These are phyloP conservation scores for Cyclotella cryptica DNA, from an alignment of 108 stramenopile species.

Conservation along the genomic window DNA sequence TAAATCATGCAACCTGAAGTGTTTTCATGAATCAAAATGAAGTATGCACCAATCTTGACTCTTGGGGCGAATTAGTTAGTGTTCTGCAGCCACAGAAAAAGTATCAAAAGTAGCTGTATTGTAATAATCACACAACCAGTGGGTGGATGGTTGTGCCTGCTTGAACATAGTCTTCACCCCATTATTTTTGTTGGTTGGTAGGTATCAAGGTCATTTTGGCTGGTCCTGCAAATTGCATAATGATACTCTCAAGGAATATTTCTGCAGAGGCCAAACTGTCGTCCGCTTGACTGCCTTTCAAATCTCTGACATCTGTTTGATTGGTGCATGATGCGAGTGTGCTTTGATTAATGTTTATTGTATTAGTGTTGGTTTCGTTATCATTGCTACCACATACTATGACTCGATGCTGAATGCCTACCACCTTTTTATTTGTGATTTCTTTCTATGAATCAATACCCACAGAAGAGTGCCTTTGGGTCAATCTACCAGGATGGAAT, in stretches of 20 bases:
- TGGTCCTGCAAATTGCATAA: too few relatives aligned
- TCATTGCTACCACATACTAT: too few relatives aligned
- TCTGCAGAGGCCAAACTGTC: too few relatives aligned
- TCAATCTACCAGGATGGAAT: slow-evolving; percentile 35
- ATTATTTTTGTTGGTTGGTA: too few relatives aligned
- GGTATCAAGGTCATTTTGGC: too few relatives aligned
- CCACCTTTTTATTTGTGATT: neutral
- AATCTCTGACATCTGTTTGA: too few relatives aligned
- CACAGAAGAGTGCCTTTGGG: slow-evolving; percentile 18
- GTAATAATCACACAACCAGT: slow-evolving; percentile 40
- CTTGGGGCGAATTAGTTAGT: slow-evolving; percentile 32
- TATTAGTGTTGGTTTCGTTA: too few relatives aligned
- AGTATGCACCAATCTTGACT: slow-evolving; percentile 44
- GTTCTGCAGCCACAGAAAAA: slow-evolving; percentile 16
- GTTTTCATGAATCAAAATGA: slow-evolving; percentile 53
- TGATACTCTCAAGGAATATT: too few relatives aligned
- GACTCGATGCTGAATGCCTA: neutral
- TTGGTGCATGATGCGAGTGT: too few relatives aligned
- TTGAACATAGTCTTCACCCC: neutral
- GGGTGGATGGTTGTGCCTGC: neutral
- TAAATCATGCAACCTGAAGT: slow-evolving; percentile 48
- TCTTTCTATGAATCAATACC: neutral
- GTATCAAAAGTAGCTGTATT: neutral
- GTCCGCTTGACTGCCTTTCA: too few relatives aligned
- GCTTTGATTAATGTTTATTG: too few relatives aligned